Percentiles rank a stretch among this genome's conserved stretches.
These are phyloP conservation scores for Trichoderma arundinaceum DNA, from an alignment of 2,329 filamentous ascomycete species.

Conservation along the genomic window DNA sequence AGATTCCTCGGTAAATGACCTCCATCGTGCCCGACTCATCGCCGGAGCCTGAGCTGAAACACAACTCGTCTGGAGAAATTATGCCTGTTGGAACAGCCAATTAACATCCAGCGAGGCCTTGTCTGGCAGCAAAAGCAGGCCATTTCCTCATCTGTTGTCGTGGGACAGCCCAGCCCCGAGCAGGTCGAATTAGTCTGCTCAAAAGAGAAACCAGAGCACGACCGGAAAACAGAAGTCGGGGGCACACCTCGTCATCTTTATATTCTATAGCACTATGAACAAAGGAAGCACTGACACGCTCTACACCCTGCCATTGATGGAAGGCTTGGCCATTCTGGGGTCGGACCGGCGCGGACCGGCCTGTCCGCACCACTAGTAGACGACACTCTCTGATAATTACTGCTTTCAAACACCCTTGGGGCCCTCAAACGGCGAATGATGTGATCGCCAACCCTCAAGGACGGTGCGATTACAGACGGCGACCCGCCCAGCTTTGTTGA, in stretches of 20 bases:
- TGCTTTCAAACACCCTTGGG: not conserved
- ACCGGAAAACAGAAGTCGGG: too few species aligned
- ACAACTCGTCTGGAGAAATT: not conserved
- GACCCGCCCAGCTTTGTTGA: constrained; percentile 10
- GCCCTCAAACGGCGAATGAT: not conserved
- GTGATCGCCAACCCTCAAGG: too few species aligned
- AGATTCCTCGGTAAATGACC: constrained; percentile 23
- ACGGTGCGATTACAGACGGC: too few species aligned
- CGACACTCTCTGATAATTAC: constrained; percentile 15
- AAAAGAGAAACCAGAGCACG: too few species aligned
- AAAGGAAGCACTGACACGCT: too few species aligned
- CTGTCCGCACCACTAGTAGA: not conserved
- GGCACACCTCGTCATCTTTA: too few species aligned
- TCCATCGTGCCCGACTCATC: constrained; percentile 13
- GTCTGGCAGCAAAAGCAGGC: not conserved
- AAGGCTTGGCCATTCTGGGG: not conserved
- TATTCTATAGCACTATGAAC: too few species aligned
- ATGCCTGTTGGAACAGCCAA: not conserved
- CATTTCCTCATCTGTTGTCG: too few species aligned
- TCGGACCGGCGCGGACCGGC: constrained; percentile 20
- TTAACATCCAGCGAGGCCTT: not conserved
- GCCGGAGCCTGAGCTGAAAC: constrained; percentile 19
- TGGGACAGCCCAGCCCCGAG: too few species aligned
- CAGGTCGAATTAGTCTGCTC: too few species aligned
- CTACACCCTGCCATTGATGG: too few species aligned